These are phyloP conservation scores for Chlorella sp. DNA, from an alignment of 139 green algal genomes.

Conservation along the genomic window DNA sequence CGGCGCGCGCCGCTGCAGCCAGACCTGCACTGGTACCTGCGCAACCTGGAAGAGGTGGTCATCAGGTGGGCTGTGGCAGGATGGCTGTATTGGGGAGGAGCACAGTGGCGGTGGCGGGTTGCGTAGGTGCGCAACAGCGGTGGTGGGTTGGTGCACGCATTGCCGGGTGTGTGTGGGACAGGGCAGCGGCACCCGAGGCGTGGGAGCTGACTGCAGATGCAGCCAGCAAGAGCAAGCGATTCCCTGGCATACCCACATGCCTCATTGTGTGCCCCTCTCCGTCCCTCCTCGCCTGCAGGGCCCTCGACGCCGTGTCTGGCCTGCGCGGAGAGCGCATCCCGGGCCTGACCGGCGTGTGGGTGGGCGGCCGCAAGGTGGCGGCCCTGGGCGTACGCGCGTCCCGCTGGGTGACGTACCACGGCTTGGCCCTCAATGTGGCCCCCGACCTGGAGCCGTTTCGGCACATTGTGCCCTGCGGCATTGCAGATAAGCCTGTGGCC, in stretches of 20 bases:
- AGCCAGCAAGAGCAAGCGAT: no score
- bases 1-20: conserved; percentile 27
- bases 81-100: no score
- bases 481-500: conserved; percentile 58
- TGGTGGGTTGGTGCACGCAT: no score
- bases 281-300: conserved; percentile 22
- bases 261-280: background rate
- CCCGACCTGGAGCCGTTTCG: conserved; percentile 67
- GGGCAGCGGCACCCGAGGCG: no score
- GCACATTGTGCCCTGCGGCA: conserved; percentile 82
- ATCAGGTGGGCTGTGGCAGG: conserved; percentile 39
- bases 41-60: conserved; percentile 62
- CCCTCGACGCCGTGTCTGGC: conserved; percentile 53
- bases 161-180: no score
- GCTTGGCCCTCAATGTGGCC: conserved; percentile 79
- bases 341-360: conserved; percentile 84
- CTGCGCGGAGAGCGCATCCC: conserved; percentile 58
- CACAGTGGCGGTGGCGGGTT: no score
- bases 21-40: conserved; percentile 88
- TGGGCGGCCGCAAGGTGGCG: conserved; percentile 69
- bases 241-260: background rate
- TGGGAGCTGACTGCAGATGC: no score
- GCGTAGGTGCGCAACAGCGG: no score
- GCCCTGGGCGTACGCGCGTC: conserved; percentile 77
- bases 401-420: conserved; percentile 84